These are phyloP conservation scores for Dendrobium catenatum DNA, from an alignment of 106 monocot genomes.

Conservation along the genomic window DNA sequence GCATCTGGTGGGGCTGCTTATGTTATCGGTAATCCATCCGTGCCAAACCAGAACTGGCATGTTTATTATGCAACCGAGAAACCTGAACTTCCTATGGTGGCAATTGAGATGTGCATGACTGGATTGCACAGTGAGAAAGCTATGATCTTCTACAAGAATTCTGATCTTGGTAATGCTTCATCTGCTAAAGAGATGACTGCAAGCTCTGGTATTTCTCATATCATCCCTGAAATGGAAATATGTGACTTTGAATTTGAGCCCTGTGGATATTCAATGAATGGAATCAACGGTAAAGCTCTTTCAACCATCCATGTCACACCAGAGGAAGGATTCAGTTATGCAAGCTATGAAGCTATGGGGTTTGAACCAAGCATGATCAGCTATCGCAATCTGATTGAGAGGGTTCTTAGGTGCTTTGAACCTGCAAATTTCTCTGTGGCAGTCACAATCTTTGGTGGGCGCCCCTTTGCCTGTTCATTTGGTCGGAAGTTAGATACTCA, in stretches of 20 bases:
- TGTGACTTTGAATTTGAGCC: conserved; percentile 92
- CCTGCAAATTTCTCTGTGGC: conserved; percentile 35
- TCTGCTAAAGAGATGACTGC: conserved; percentile 42
- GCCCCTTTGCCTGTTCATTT: conserved; percentile 12
- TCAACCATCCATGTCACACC: conserved; percentile 88
- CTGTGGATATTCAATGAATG: conserved; percentile 89
- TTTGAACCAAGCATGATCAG: conserved; percentile 33
- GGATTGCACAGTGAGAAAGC: conserved; percentile 43
- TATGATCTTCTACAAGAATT: conserved; percentile 67
- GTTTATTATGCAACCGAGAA: conserved; percentile 68
- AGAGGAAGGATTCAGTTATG: conserved; percentile 84
- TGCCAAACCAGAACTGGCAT: conserved; percentile 75
- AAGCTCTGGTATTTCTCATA: conserved; percentile 51
- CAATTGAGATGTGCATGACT: conserved; percentile 99
- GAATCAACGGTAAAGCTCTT: conserved; percentile 32
- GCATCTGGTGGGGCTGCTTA: conserved; percentile 55
- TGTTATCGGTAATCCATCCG: conserved; percentile 43
- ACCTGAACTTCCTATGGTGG: conserved; percentile 54
- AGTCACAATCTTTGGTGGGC: conserved; percentile 33
- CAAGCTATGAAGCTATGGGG: conserved; percentile 82
- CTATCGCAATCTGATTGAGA: conserved; percentile 28
- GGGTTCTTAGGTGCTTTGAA: conserved; percentile 35
- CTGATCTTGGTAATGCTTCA: conserved; percentile 8
- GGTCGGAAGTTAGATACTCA: conserved; percentile 8
- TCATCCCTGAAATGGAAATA: conserved; percentile 76